Evolutionary conservation across 768 basidiomycete species (phyloP).

Genomic region (Mycena leptocephala): DNA sequence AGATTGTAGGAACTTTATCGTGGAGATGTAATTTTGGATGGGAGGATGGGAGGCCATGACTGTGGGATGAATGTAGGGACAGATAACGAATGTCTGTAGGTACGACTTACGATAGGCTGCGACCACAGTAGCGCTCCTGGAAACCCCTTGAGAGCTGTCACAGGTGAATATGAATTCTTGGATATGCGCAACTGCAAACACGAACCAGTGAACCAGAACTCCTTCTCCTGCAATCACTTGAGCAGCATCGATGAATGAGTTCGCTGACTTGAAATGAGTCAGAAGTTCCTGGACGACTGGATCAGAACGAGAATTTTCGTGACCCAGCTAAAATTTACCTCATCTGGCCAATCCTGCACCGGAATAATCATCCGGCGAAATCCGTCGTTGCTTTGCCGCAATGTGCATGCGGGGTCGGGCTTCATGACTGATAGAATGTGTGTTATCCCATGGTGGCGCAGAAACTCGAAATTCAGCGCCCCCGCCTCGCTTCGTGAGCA

Average conservation of each 20-base stretch:
- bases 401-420: neutral
- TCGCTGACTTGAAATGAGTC: constrained; percentile 8
- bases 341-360: constrained; percentile 13
- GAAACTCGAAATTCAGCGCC: neutral
- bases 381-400: neutral
- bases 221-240: neutral
- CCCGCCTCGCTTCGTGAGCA: neutral
- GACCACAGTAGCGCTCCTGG: constrained; percentile 18
- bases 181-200: neutral
- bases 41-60: constrained; percentile 11
- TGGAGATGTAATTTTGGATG: neutral
- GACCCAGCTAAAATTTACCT: neutral
- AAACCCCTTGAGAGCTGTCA: constrained; percentile 13
- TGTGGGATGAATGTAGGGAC: neutral
- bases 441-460: constrained; percentile 10
- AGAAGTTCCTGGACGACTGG: neutral
- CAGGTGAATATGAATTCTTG: neutral
- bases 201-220: constrained; percentile 26
- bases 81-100: too few species aligned
- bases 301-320: neutral
- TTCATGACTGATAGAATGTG: constrained; percentile 20
- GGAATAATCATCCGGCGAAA: constrained; percentile 2
- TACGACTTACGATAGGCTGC: constrained; percentile 16
- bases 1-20: constrained; percentile 4
- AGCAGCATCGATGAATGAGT: constrained; percentile 16